phyloP scores from a whole-genome alignment of 768 basidiomycete genomes.

The Boletus bicolor region DNA sequence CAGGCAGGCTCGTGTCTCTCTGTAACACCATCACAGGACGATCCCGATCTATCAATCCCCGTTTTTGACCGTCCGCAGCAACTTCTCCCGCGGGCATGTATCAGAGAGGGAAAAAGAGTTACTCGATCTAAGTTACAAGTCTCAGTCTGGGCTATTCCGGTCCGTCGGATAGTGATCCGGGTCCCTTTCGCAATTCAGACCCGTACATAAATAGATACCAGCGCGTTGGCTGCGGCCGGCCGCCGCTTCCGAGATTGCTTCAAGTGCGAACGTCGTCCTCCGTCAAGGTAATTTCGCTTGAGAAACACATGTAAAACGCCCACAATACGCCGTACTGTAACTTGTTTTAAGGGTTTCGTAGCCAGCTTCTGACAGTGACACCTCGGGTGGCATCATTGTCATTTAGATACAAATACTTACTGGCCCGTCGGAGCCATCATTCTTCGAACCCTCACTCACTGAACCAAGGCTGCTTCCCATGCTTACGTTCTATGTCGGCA shows the following conservation, averaged over 20 bases:
- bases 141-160: not conserved
- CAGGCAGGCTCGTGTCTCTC: not conserved
- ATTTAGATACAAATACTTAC: not conserved
- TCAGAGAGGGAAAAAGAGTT: not conserved
- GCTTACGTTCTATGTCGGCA: not conserved
- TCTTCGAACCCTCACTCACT: not conserved
- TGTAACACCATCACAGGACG: not conserved
- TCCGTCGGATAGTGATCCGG: not conserved
- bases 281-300: not conserved
- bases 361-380: not conserved
- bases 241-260: no score
- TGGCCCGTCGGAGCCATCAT: not conserved
- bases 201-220: no score
- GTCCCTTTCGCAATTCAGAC: no score
- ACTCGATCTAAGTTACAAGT: not conserved
- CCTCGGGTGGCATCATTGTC: not conserved
- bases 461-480: not conserved
- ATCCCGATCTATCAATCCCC: not conserved
- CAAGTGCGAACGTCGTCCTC: not conserved
- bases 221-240: no score
- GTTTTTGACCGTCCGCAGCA: not conserved
- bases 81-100: no score
- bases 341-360: not conserved
- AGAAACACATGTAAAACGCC: not conserved
- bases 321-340: not conserved